Evolutionary conservation across 139 green algal genomes (phyloP).

Genomic region (Micractinium conductrix): DNA sequence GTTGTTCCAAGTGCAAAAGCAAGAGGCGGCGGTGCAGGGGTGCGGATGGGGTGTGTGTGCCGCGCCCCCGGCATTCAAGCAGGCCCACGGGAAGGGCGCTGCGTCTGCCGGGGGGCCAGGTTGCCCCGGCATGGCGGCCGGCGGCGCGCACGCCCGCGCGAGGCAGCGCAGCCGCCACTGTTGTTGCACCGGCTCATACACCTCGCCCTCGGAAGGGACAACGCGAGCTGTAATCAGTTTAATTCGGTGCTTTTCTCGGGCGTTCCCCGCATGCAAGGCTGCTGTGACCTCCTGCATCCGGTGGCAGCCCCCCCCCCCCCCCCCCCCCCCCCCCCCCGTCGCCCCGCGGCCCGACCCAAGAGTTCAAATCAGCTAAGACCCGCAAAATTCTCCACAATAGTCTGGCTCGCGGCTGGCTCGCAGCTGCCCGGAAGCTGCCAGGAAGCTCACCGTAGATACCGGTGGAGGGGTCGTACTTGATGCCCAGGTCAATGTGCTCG

Average conservation of each 20-base stretch:
- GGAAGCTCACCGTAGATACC: slow-evolving; percentile 89
- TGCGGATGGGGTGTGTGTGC: neutral
- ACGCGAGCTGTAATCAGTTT: slow-evolving; percentile 66
- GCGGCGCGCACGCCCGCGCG: neutral
- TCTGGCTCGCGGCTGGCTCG: too few species aligned
- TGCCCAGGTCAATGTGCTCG: slow-evolving; percentile 99
- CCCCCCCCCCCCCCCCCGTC: too few species aligned
- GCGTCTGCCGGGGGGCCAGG: slow-evolving; percentile 15
- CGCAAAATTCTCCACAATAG: too few species aligned
- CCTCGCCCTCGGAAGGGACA: slow-evolving; percentile 36
- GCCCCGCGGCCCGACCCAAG: too few species aligned
- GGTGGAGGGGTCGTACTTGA: slow-evolving; percentile 99
- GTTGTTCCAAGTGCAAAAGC: too few species aligned
- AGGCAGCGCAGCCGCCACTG: neutral
- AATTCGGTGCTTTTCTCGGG: slow-evolving; percentile 28
- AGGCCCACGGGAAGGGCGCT: slow-evolving; percentile 2
- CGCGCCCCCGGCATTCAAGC: slow-evolving; percentile 4
- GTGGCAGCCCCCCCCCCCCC: too few species aligned
- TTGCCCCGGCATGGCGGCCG: too few species aligned
- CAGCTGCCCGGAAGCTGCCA: too few species aligned
- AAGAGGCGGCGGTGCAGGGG: too few species aligned
- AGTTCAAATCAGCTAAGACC: too few species aligned
- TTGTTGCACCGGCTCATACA: slow-evolving; percentile 71
- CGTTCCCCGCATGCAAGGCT: too few species aligned
- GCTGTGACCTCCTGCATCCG: too few species aligned